Evolutionary conservation across 768 basidiomycete genomes (phyloP), one percentile per base, ranked within the genome.

Genomic region (Boletus edulis): DNA sequence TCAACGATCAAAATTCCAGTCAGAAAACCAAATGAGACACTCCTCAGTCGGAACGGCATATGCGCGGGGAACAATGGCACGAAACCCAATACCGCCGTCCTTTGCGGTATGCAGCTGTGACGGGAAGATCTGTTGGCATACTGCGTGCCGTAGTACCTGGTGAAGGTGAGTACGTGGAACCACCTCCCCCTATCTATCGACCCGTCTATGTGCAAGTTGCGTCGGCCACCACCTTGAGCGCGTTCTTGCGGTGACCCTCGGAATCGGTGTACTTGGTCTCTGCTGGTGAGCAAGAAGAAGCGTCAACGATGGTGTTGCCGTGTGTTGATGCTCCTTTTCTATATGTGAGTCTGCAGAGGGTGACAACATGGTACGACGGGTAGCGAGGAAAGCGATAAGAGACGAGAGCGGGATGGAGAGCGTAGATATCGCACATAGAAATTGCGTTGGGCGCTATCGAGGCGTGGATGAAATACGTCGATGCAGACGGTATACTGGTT

Each of bases 31-130:
- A 43, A 45, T 13, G 8, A 7, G 22, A 64, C 73, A 66, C 76
- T 52, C 81, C 56, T 91, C 89, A 44, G 77, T 80, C 0, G 89
- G 91, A 55, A 91, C 84, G 18, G 89, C 79, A 64, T 93, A 93
- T 29, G 85, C 68, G 20, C 74, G 76, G 3, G 81, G 81, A 17
- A 91, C 84, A 13, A 92, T 75, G 9, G 87, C 89, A 27, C 91
- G 80, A 68, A 83, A 93, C 3, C 78, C 78, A 65, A 80, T 91
- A 18, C 69, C 75, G 5, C 91, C 91, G 51, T 91, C 82, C 31
- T 78, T 72, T 45, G 76, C 77, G 3, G 83, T 74, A 31, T 58
- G 76, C 42, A 92, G 66, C 88, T 91, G 57, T 93, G 91, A 3
- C 88, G 85, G 38, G 67, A 74, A 1, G 72, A 70, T 29, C 87